A percentile compares a stretch with the other conserved stretches of the same genome.
These are phyloP conservation scores for Neurospora hispaniola DNA, from an alignment of 495 filamentous ascomycete species.

Conservation along the genomic window DNA sequence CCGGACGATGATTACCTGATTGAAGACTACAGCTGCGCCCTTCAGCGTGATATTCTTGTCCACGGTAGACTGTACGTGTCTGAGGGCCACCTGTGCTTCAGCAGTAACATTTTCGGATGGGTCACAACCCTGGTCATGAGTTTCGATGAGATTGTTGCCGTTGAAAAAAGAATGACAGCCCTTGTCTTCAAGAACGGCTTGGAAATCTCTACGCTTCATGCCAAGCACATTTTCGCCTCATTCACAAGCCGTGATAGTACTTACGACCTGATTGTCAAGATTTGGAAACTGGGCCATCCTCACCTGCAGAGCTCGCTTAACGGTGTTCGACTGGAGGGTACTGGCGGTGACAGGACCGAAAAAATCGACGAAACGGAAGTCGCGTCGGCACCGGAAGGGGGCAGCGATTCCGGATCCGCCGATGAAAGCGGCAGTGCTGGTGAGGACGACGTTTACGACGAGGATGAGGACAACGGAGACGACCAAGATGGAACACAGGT, in stretches of 20 bases:
- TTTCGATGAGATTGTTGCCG: slow-evolving; percentile 92
- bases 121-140: slow-evolving; percentile 93
- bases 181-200: slow-evolving; percentile 96
- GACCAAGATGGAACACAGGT: slow-evolving; percentile 49
- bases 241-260: slow-evolving; percentile 90
- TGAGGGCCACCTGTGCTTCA: slow-evolving; percentile 96
- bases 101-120: slow-evolving; percentile 98
- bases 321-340: slow-evolving; percentile 67
- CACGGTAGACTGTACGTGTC: slow-evolving; percentile 93
- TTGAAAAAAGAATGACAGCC: slow-evolving; percentile 94
- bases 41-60: slow-evolving; percentile 91
- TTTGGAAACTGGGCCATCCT: slow-evolving; percentile 96
- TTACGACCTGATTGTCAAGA: slow-evolving; percentile 92
- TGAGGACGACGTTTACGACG: slow-evolving; percentile 62
- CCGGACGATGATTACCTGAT: slow-evolving; percentile 97
- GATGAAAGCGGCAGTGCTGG: slow-evolving; percentile 53
- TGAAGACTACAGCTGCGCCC: slow-evolving; percentile 93
- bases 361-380: slow-evolving; percentile 50
- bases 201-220: slow-evolving; percentile 90
- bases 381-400: slow-evolving; percentile 24
- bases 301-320: slow-evolving; percentile 79
- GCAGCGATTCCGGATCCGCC: slow-evolving; percentile 45
- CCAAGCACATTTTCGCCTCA: slow-evolving; percentile 90
- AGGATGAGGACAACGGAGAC: slow-evolving; percentile 62
- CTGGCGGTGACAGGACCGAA: slow-evolving; percentile 81